Conservation (phyloP, 1,284 basidiomycete genomes). For the Ustilago vetiveriae region DNA sequence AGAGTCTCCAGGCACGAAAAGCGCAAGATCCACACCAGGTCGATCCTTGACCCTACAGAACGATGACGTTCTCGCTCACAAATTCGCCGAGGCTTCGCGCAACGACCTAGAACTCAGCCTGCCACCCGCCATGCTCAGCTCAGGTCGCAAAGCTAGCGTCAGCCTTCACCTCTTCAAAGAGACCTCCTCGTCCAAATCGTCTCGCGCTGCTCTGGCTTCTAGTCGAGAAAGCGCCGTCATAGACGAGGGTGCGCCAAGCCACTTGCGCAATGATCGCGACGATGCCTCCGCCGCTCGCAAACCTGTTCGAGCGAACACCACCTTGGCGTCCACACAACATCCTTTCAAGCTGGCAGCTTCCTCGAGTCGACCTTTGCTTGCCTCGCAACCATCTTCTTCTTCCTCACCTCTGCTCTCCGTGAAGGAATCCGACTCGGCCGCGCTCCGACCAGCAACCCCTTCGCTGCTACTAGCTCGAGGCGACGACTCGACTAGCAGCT, state of each 20-base stretch:
- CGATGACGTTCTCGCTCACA: conserved; percentile 21
- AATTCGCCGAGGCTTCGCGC: conserved; percentile 22
- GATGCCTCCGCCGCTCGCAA: conserved; percentile 13
- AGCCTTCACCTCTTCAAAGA: conserved; percentile 62
- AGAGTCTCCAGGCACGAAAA: conserved; percentile 39
- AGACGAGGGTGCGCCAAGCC: conserved; percentile 10
- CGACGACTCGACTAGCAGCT: conserved; percentile 3
- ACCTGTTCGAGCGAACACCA: conserved; percentile 17
- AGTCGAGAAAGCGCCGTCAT: conserved; percentile 25
- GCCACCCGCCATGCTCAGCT: conserved; percentile 53
- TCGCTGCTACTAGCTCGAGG: conserved; percentile 29
- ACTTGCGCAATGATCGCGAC: conserved; percentile 6
- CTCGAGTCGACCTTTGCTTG: background rate
- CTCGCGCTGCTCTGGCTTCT: conserved; percentile 21
- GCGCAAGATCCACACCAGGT: conserved; percentile 49
- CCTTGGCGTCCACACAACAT: conserved; percentile 13
- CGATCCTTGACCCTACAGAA: conserved; percentile 23
- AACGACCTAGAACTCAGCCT: conserved; percentile 41
- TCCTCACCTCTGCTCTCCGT: conserved; percentile 8
- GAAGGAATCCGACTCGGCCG: conserved; percentile 1
- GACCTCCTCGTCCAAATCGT: conserved; percentile 45
- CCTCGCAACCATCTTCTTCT: background rate
- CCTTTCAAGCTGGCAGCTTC: conserved; percentile 7
- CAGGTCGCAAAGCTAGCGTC: conserved; percentile 60
- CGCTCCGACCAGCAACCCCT: conserved; percentile 34